Conservation (phyloP, 345 rosid species). For the Boechera stricta region DNA sequence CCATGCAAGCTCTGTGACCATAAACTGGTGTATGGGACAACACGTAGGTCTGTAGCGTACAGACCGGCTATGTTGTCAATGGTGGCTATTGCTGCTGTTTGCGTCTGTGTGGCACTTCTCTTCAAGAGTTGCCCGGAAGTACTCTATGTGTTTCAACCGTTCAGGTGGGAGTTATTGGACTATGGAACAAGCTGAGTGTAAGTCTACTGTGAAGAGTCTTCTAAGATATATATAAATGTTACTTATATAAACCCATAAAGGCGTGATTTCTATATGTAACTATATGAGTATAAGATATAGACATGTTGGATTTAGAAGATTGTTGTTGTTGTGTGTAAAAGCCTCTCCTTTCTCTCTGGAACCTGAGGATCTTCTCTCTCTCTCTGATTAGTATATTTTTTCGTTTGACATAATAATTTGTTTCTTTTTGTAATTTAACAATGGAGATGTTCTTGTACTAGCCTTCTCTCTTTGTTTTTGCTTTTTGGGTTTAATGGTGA, state of each 20-base stretch:
- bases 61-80: constrained; percentile 97
- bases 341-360: constrained; percentile 23
- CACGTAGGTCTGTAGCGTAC: constrained; percentile 67
- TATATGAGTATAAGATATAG: constrained; percentile 39
- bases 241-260: constrained; percentile 29
- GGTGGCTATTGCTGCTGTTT: constrained; percentile 97
- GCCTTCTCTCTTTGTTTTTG: not conserved
- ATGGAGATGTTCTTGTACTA: constrained; percentile 23
- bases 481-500: not conserved
- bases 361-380: constrained; percentile 29
- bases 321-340: constrained; percentile 43
- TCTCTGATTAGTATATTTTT: constrained; percentile 31
- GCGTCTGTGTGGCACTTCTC: constrained; percentile 95
- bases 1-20: constrained; percentile 76
- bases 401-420: constrained; percentile 33
- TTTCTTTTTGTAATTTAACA: constrained; percentile 29
- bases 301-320: constrained; percentile 38
- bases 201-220: constrained; percentile 26
- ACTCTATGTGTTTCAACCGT: constrained; percentile 82
- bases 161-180: constrained; percentile 95
- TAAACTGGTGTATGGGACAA: constrained; percentile 56
- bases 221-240: constrained; percentile 30
- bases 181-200: constrained; percentile 71
- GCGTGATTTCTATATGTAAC: constrained; percentile 48
- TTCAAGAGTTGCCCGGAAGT: constrained; percentile 98